Evolutionary conservation across 192 early-diverging fungal species (phyloP).

Genomic region (Rhizoclosmatium globosum): DNA sequence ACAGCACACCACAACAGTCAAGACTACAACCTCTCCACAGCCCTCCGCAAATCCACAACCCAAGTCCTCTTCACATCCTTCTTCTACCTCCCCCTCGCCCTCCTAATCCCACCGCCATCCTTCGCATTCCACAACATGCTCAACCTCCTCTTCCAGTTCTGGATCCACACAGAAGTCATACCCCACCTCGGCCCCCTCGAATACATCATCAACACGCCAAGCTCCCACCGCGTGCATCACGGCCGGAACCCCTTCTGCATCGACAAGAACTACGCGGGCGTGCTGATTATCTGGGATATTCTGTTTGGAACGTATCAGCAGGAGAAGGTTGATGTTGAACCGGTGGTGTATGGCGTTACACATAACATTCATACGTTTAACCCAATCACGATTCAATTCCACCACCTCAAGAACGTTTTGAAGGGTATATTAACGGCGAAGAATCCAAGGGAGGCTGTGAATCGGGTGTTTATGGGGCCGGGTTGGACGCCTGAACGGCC

Average conservation of each 20-base stretch:
- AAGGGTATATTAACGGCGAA: neutral
- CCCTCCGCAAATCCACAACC: slow-evolving; percentile 59
- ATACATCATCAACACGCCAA: slow-evolving; percentile 70
- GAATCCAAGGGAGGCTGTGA: slow-evolving; percentile 45
- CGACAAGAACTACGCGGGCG: slow-evolving; percentile 70
- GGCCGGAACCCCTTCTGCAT: slow-evolving; percentile 70
- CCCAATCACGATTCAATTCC: slow-evolving; percentile 61
- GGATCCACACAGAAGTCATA: slow-evolving; percentile 62
- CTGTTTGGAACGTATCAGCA: slow-evolving; percentile 67
- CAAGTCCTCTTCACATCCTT: slow-evolving; percentile 62
- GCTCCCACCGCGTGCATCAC: slow-evolving; percentile 68
- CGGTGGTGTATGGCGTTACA: slow-evolving; percentile 62
- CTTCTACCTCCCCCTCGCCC: slow-evolving; percentile 61
- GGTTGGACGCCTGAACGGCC: slow-evolving; percentile 53
- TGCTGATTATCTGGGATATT: slow-evolving; percentile 70
- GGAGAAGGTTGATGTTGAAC: slow-evolving; percentile 58
- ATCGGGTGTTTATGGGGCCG: slow-evolving; percentile 61
- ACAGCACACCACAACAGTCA: slow-evolving; percentile 59
- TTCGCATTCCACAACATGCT: slow-evolving; percentile 63
- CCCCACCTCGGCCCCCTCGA: slow-evolving; percentile 62
- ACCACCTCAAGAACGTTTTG: slow-evolving; percentile 37
- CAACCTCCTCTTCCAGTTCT: slow-evolving; percentile 58
- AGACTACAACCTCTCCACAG: slow-evolving; percentile 67
- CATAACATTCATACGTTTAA: slow-evolving; percentile 71
- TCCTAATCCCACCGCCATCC: slow-evolving; percentile 61